A percentile compares a stretch with the other conserved stretches of the same genome.
Conservation (phyloP, 2,329 filamentous ascomycete genomes). For the Aspergillus awamori region DNA sequence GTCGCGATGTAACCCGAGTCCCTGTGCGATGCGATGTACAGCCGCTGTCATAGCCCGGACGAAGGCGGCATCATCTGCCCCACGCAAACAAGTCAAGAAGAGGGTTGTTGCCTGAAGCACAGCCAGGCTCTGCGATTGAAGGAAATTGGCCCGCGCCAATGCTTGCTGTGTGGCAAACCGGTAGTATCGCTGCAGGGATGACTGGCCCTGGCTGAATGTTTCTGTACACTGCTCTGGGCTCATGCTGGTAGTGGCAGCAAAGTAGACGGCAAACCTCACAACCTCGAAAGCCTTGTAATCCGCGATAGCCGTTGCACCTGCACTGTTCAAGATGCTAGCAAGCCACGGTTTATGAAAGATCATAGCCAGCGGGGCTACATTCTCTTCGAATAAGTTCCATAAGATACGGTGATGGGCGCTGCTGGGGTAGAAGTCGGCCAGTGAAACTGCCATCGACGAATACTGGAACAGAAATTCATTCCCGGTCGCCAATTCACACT, state of each 20-base stretch:
- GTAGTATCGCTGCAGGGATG: neutral
- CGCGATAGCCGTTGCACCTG: neutral
- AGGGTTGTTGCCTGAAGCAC: neutral
- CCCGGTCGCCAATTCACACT: no score
- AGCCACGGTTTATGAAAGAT: constrained; percentile 19
- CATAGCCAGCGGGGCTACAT: constrained; percentile 25
- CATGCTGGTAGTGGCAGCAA: constrained; percentile 18
- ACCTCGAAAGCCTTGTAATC: constrained; percentile 15
- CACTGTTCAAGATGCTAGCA: neutral
- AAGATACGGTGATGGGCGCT: neutral
- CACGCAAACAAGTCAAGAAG: constrained; percentile 6
- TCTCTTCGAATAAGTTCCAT: constrained; percentile 26
- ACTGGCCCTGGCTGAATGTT: constrained; percentile 2
- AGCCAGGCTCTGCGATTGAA: neutral
- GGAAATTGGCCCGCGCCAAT: neutral
- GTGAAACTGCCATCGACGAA: neutral
- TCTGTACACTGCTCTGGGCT: neutral
- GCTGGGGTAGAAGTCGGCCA: neutral
- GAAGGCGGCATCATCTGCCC: neutral
- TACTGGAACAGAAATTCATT: neutral
- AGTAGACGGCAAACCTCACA: constrained; percentile 24
- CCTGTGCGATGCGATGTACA: constrained; percentile 59
- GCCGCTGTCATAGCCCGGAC: constrained; percentile 56
- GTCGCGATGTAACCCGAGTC: constrained; percentile 68
- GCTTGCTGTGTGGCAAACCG: constrained; percentile 10